Base-by-base conservation (phyloP, 257 asterid species). In the Petunia axillaris region DNA sequence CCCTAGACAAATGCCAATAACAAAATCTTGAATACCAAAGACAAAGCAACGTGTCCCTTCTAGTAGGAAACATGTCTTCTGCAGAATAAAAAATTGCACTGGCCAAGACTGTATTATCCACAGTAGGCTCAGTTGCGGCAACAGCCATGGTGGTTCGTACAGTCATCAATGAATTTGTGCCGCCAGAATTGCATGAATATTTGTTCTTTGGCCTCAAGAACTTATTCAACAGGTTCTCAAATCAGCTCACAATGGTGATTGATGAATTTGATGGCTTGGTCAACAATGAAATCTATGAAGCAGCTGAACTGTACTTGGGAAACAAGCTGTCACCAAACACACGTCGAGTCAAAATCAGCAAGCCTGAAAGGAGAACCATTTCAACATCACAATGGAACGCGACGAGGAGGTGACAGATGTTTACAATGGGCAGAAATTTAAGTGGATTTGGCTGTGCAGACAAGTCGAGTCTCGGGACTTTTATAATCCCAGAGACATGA, bases 251-350 rank as follows among this genome's bases (percentile, higher is more conserved):
- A 0, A 63, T 91, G 74, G 93, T 91, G 55, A 83, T 92, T 40
- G 90, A 91, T 2, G 93, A 91, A 78, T 85, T 82, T 79, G 94
- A 87, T 2, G 96, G 94, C 5, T 52, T 91, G 3, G 84, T 15
- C 62, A 64, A 3, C 81, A 91, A 92, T 79, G 87, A 89, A 77
- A 81, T 91, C 84, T 91, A 87, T 57, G 92, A 87, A n/a, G 93
- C 94, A 0, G 89, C 97, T 10, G 89, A 87, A 43, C 15, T 76
- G 75, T 87, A 88, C 55, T 80, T 92, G n/a, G 91, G 92, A 77
- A 59, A 85, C 14, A 92, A 81, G 76, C 1, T 85, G 77, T 80
- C 88, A 80, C 89, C 94, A 5, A 50, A 66, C 54, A 83, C 90
- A 0, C 85, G 91, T 0, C 87, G 91, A 25, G 81, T 89, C 67